Evolutionary conservation across 371 early-diverging fungal genomes (phyloP).

Genomic region (Haplosporangium sp.): DNA sequence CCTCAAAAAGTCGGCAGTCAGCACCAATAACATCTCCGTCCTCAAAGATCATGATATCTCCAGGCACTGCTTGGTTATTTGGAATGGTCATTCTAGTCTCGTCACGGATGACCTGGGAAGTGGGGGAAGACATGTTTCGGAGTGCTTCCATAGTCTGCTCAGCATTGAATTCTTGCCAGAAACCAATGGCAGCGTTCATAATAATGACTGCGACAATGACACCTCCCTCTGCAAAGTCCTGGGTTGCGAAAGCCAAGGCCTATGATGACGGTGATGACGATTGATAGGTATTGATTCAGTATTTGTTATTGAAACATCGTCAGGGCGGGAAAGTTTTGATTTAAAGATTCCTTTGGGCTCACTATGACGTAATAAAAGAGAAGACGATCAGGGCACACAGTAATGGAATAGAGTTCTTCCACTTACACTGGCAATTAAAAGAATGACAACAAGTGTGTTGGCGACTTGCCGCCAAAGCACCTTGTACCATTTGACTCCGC

Average conservation of each 20-base stretch:
- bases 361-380: background rate
- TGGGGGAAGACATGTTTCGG: slow-evolving; percentile 80
- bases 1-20: slow-evolving; percentile 85
- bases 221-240: slow-evolving; percentile 74
- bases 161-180: slow-evolving; percentile 89
- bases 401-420: too few species aligned
- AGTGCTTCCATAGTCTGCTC: slow-evolving; percentile 92
- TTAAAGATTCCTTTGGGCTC: too few species aligned
- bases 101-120: slow-evolving; percentile 81
- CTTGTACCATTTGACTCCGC: slow-evolving; percentile 70
- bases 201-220: slow-evolving; percentile 79
- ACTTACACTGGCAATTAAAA: slow-evolving; percentile 74
- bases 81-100: slow-evolving; percentile 72
- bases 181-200: slow-evolving; percentile 84
- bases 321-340: background rate
- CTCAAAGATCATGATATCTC: slow-evolving; percentile 87
- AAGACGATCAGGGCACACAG: background rate
- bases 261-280: slow-evolving; percentile 5
- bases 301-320: too few species aligned
- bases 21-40: slow-evolving; percentile 91
- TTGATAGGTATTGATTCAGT: background rate
- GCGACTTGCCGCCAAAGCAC: slow-evolving; percentile 82
- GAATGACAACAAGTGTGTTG: slow-evolving; percentile 87
- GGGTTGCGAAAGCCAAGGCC: slow-evolving; percentile 64
- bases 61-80: slow-evolving; percentile 83